Evolutionary conservation across 2,329 filamentous ascomycete species (phyloP).

Genomic region (Capronia coronata): DNA sequence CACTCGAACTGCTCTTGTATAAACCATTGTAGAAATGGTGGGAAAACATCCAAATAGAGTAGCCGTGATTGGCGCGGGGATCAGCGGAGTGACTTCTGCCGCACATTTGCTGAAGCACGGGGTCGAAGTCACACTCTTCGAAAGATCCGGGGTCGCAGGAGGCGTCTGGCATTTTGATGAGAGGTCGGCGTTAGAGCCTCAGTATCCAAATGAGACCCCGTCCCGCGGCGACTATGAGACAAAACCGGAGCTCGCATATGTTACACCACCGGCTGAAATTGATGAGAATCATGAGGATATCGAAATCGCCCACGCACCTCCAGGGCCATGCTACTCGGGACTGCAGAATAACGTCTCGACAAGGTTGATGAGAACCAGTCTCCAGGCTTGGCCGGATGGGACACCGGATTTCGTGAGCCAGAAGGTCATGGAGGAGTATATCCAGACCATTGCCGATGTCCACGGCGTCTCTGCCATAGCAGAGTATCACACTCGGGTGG

Average conservation of each 20-base stretch:
- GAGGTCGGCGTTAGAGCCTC: slow-evolving; percentile 42
- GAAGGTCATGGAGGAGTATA: slow-evolving; percentile 51
- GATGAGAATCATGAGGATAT: slow-evolving; percentile 15
- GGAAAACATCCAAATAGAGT: slow-evolving; percentile 30
- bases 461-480: slow-evolving; percentile 48
- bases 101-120: slow-evolving; percentile 43
- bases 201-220: slow-evolving; percentile 40
- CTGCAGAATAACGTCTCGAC: slow-evolving; percentile 51
- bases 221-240: slow-evolving; percentile 33
- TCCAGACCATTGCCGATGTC: slow-evolving; percentile 51
- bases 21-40: slow-evolving; percentile 3
- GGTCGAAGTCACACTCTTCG: slow-evolving; percentile 49
- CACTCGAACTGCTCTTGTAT: no score
- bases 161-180: slow-evolving; percentile 54
- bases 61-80: slow-evolving; percentile 48
- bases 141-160: slow-evolving; percentile 47
- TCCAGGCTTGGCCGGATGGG: slow-evolving; percentile 52
- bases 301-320: slow-evolving; percentile 42
- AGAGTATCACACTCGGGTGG: slow-evolving; percentile 55
- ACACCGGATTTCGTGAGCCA: slow-evolving; percentile 57
- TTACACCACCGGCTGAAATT: slow-evolving; percentile 18
- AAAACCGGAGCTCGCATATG: slow-evolving; percentile 22
- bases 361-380: slow-evolving; percentile 44
- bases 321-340: slow-evolving; percentile 51
- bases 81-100: slow-evolving; percentile 45